Evolutionary conservation across 2,329 filamentous ascomycete species (phyloP).

Genomic region (Penicillium sclerotiorum): DNA sequence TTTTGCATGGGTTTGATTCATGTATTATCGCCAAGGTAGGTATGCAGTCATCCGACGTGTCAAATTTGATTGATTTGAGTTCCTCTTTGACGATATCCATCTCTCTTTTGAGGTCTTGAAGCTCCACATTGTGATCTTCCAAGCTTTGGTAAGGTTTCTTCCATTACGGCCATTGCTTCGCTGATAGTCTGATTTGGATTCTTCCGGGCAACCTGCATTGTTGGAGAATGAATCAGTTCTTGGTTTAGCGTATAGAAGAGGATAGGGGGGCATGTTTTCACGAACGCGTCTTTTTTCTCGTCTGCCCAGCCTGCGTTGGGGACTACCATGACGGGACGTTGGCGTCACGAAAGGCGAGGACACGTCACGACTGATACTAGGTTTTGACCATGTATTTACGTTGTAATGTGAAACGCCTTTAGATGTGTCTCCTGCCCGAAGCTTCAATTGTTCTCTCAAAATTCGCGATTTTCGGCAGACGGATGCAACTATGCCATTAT

Average conservation of each 20-base stretch:
- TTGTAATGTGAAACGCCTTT: background rate
- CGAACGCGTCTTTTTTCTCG: background rate
- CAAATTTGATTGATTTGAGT: background rate
- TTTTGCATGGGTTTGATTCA: no score
- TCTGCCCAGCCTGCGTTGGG: background rate
- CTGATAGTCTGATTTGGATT: background rate
- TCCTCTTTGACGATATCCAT: background rate
- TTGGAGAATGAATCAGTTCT: background rate
- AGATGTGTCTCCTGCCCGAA: background rate
- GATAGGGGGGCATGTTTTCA: background rate
- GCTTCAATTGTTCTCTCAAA: background rate
- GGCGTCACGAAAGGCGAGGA: background rate
- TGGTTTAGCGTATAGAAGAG: background rate
- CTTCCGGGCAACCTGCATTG: background rate
- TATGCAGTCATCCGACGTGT: no score
- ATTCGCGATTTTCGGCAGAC: background rate
- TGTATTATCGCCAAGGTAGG: no score
- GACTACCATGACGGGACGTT: background rate
- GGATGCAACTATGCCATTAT: background rate
- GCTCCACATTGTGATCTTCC: background rate
- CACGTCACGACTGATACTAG: background rate
- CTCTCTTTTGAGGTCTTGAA: background rate
- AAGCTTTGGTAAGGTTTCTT: background rate
- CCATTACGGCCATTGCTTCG: background rate
- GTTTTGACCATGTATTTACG: background rate